These are phyloP conservation scores for Pisolithus orientalis DNA, from an alignment of 768 basidiomycete species.

Conservation along the genomic window DNA sequence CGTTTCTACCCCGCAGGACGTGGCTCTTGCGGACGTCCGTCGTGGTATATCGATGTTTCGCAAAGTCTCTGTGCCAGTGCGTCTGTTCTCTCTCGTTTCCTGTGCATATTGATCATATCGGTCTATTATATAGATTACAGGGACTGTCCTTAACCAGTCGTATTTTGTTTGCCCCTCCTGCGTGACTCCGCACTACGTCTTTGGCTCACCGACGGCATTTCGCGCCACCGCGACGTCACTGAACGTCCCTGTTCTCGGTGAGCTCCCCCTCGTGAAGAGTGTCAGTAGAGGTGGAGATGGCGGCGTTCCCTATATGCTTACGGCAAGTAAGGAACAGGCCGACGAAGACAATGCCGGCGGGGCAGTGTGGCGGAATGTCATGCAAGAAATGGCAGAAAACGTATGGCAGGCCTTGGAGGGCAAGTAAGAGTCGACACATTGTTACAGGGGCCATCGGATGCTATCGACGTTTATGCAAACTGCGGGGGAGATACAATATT, in stretches of 20 bases:
- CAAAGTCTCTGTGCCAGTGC: conserved; percentile 81
- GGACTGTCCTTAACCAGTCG: conserved; percentile 83
- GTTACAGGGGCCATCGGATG: too few relatives aligned
- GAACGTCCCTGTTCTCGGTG: conserved; percentile 61
- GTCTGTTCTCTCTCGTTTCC: conserved; percentile 16
- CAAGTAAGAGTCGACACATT: not conserved
- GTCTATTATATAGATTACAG: conserved; percentile 56
- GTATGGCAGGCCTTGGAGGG: conserved; percentile 24
- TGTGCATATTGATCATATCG: not conserved
- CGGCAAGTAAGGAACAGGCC: conserved; percentile 8
- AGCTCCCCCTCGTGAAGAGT: conserved; percentile 71
- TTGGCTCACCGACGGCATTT: conserved; percentile 67
- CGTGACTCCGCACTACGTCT: conserved; percentile 53
- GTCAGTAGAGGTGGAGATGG: conserved; percentile 70
- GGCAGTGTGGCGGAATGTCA: conserved; percentile 26
- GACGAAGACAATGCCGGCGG: conserved; percentile 22
- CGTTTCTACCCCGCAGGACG: conserved; percentile 93
- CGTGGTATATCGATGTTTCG: conserved; percentile 92
- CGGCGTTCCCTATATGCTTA: conserved; percentile 50
- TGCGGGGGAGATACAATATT: too few relatives aligned
- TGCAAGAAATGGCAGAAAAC: conserved; percentile 22
- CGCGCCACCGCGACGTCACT: conserved; percentile 51
- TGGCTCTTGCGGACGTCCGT: conserved; percentile 84
- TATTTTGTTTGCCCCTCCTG: conserved; percentile 78
- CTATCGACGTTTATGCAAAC: too few relatives aligned